Percentiles rank a stretch among this genome's conserved stretches.
phyloP scores from a whole-genome alignment of 2,329 filamentous ascomycete genomes.

The Macrophomina phaseolina region DNA sequence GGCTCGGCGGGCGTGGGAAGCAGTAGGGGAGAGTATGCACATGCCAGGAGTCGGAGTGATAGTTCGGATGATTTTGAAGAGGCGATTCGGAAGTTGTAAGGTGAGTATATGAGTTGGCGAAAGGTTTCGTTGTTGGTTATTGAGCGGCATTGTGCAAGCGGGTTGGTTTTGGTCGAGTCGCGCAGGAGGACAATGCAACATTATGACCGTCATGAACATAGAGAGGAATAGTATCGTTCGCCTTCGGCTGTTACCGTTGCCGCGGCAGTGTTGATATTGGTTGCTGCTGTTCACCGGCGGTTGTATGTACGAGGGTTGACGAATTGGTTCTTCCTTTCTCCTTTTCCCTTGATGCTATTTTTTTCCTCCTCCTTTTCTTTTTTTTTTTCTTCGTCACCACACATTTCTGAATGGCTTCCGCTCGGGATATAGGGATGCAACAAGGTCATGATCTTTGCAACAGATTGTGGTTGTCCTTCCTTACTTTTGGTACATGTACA shows the following conservation, averaged over 20 bases:
- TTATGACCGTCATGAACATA: not conserved
- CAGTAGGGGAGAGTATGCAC: conserved; percentile 3
- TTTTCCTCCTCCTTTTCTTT: not conserved
- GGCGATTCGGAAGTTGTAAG: conserved; percentile 18
- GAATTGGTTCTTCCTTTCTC: not conserved
- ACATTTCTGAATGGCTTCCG: not conserved
- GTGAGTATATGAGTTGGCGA: not conserved
- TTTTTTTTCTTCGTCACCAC: not conserved
- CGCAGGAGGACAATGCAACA: not conserved
- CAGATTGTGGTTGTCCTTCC: not conserved
- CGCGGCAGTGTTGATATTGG: not conserved
- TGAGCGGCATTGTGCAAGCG: not conserved
- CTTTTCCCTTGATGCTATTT: not conserved
- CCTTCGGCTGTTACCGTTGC: not conserved
- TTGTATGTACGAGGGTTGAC: not conserved
- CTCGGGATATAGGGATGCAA: not conserved
- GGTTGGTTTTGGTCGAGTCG: not conserved
- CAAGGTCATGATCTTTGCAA: not conserved
- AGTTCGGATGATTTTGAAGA: conserved; percentile 9
- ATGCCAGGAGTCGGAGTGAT: conserved; percentile 11
- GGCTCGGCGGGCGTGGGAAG: conserved; percentile 4
- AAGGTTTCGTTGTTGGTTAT: not conserved
- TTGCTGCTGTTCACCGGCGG: not conserved
- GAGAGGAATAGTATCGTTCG: not conserved
- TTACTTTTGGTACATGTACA: not conserved